These are phyloP conservation scores for Scedosporium apiospermum DNA, from an alignment of 2,329 filamentous ascomycete species.

Conservation along the genomic window DNA sequence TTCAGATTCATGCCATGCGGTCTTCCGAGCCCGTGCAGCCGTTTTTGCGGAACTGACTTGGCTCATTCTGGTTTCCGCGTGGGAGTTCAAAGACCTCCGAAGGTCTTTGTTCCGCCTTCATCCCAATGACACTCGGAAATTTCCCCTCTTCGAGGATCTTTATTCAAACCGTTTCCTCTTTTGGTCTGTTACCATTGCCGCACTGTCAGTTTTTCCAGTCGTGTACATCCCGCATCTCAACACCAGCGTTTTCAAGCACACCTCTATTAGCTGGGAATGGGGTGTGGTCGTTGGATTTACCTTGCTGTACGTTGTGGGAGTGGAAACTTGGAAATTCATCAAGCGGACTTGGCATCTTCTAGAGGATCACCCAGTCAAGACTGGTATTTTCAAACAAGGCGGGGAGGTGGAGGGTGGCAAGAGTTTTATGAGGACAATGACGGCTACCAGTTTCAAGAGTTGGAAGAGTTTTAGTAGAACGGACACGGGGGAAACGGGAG, in stretches of 20 bases:
- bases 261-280: conserved; percentile 67
- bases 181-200: conserved; percentile 53
- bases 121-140: conserved; percentile 37
- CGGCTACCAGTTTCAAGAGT: conserved; percentile 41
- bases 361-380: conserved; percentile 39
- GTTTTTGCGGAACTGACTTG: conserved; percentile 67
- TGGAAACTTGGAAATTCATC: conserved; percentile 62
- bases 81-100: conserved; percentile 68
- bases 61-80: conserved; percentile 64
- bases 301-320: conserved; percentile 53
- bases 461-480: conserved; percentile 33
- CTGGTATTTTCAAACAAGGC: conserved; percentile 43
- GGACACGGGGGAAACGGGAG: conserved; percentile 26
- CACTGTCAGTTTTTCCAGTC: conserved; percentile 54
- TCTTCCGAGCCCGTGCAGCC: conserved; percentile 62
- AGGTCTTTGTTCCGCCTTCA: conserved; percentile 63
- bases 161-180: conserved; percentile 64
- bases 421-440: conserved; percentile 38
- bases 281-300: conserved; percentile 55
- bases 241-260: conserved; percentile 63
- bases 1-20: conserved; percentile 44
- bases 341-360: conserved; percentile 50
- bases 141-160: conserved; percentile 51
- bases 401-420: conserved; percentile 34
- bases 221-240: conserved; percentile 68